phyloP scores from a whole-genome alignment of 2,329 filamentous ascomycete genomes.

The Endothia cerciana region DNA sequence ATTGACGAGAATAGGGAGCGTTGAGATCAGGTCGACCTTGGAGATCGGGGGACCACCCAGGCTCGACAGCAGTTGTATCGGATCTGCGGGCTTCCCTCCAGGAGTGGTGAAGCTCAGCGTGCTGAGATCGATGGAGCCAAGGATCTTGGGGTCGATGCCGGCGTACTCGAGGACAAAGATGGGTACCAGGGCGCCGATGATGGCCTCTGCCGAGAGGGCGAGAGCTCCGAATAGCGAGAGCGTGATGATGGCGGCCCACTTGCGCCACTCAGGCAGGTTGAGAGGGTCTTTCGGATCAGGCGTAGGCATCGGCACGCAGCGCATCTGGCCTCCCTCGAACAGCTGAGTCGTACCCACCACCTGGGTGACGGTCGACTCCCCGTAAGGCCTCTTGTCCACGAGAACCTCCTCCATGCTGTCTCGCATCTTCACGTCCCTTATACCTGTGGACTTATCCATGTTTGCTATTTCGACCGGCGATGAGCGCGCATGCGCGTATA shows the following conservation, averaged over 20 bases:
- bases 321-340: conserved; percentile 28
- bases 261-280: conserved; percentile 33
- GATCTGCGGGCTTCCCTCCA: conserved; percentile 26
- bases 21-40: conserved; percentile 33
- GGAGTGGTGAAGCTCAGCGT: conserved; percentile 29
- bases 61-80: conserved; percentile 28
- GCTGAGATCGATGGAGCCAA: conserved; percentile 31
- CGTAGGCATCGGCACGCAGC: conserved; percentile 30
- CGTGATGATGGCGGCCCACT: conserved; percentile 32
- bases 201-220: conserved; percentile 32
- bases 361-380: conserved; percentile 16
- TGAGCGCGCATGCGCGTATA: neutral
- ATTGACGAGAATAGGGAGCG: conserved; percentile 33
- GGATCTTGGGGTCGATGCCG: conserved; percentile 32
- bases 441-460: neutral
- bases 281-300: conserved; percentile 31
- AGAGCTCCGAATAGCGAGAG: conserved; percentile 34
- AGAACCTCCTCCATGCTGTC: conserved; percentile 26
- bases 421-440: conserved; percentile 13
- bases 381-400: conserved; percentile 6
- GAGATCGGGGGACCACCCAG: conserved; percentile 29
- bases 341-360: conserved; percentile 30
- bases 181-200: conserved; percentile 32
- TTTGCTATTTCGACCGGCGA: conserved; percentile 14
- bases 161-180: conserved; percentile 35